Conservation (phyloP, 768 basidiomycete species). For the Russula lepida region DNA sequence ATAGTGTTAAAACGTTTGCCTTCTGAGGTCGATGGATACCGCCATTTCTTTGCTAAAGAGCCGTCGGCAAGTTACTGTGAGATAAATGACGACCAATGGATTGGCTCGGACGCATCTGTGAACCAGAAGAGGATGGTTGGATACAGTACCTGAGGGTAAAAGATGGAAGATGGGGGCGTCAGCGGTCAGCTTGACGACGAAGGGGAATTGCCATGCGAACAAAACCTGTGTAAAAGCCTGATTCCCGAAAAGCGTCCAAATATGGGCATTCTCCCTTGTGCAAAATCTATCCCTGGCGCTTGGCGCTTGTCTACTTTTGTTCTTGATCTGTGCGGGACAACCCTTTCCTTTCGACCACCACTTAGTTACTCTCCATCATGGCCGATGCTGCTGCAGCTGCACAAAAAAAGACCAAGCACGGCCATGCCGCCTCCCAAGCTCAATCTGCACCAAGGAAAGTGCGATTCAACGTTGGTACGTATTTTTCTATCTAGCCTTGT, state of each 20-base stretch:
- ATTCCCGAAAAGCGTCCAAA: background rate
- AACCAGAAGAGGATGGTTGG: background rate
- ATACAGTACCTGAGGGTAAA: background rate
- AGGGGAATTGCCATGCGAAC: slow-evolving; percentile 4
- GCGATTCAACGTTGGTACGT: slow-evolving; percentile 75
- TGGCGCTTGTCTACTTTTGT: slow-evolving; percentile 3
- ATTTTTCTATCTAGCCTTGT: background rate
- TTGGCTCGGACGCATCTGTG: background rate
- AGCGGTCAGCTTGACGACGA: background rate
- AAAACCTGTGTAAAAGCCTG: background rate
- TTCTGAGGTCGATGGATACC: background rate
- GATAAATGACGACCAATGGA: background rate
- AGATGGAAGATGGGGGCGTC: background rate
- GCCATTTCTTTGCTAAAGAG: background rate
- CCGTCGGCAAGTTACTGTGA: background rate
- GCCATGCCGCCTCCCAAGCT: slow-evolving; percentile 38
- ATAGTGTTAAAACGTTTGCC: too few relatives aligned
- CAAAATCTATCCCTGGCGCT: slow-evolving; percentile 1
- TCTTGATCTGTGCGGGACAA: slow-evolving; percentile 3
- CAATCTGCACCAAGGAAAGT: slow-evolving; percentile 68
- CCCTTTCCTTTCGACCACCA: slow-evolving; percentile 15
- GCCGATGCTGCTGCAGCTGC: slow-evolving; percentile 21
- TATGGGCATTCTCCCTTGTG: background rate
- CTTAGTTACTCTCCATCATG: slow-evolving; percentile 12
- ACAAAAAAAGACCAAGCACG: slow-evolving; percentile 36